Conservation (phyloP, 495 filamentous ascomycete species). For the Usnea hakonensis region DNA sequence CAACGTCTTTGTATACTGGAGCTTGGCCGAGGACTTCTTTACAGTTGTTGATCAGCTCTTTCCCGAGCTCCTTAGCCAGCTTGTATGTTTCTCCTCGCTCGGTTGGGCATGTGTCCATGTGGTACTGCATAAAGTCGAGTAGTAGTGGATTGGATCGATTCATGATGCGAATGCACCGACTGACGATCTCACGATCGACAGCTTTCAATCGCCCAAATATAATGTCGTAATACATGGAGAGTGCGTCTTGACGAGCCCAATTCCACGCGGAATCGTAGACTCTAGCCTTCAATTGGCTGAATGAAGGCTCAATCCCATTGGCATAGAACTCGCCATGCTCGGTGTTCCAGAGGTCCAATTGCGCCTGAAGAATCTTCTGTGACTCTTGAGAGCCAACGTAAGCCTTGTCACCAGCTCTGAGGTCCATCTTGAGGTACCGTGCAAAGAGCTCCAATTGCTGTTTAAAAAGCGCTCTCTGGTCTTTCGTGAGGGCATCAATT, state of each 20-base stretch:
- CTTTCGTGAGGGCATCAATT: constrained; percentile 92
- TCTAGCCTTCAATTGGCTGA: constrained; percentile 86
- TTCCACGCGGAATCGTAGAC: constrained; percentile 99
- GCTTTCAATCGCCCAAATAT: constrained; percentile 91
- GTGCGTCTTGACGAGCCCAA: constrained; percentile 94
- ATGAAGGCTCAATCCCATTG: constrained; percentile 84
- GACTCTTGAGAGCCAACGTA: constrained; percentile 76
- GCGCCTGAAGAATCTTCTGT: constrained; percentile 75
- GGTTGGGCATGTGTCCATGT: constrained; percentile 97
- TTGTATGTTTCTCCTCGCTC: constrained; percentile 95
- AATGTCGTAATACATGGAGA: constrained; percentile 99
- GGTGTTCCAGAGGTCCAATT: constrained; percentile 87
- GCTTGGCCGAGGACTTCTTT: constrained; percentile 75
- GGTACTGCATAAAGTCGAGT: constrained; percentile 99
- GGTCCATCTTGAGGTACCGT: constrained; percentile 92
- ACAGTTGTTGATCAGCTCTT: constrained; percentile 95
- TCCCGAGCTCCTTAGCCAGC: constrained; percentile 90
- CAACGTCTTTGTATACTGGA: constrained; percentile 93
- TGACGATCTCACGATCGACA: constrained; percentile 96
- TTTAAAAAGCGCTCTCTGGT: constrained; percentile 90
- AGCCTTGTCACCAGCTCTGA: constrained; percentile 90
- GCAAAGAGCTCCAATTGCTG: constrained; percentile 93
- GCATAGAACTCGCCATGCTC: constrained; percentile 98
- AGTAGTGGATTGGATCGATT: constrained; percentile 93
- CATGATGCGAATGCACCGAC: constrained; percentile 97